phyloP scores from a whole-genome alignment of 768 basidiomycete species.

The Tricholomella constricta region DNA sequence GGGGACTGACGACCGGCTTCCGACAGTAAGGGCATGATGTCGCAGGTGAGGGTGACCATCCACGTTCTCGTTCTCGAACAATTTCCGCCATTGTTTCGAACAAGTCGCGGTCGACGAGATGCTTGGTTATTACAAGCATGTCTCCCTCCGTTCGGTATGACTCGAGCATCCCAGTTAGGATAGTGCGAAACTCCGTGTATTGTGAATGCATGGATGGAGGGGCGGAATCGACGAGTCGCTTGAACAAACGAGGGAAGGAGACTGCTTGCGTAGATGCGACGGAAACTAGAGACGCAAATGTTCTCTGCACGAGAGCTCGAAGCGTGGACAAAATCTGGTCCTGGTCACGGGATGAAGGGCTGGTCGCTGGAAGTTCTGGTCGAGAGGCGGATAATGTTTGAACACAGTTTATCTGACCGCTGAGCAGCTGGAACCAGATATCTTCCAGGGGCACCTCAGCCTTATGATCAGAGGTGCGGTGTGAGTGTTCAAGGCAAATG shows the following conservation, averaged over 20 bases:
- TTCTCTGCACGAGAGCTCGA: constrained; percentile 78
- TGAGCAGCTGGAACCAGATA: constrained; percentile 86
- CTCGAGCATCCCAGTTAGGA: constrained; percentile 94
- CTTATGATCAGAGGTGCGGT: constrained; percentile 36
- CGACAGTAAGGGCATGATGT: constrained; percentile 56
- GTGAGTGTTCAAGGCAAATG: constrained; percentile 73
- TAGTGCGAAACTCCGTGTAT: constrained; percentile 89
- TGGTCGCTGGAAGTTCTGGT: constrained; percentile 15
- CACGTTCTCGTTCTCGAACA: constrained; percentile 55
- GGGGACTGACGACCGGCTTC: constrained; percentile 37
- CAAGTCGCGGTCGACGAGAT: constrained; percentile 79
- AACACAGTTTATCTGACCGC: constrained; percentile 78
- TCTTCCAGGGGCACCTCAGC: constrained; percentile 65
- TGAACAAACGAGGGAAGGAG: constrained; percentile 92
- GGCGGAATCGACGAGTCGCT: constrained; percentile 80
- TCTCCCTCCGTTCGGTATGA: constrained; percentile 93
- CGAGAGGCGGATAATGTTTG: constrained; percentile 62
- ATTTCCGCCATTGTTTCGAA: constrained; percentile 70
- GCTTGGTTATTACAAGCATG: constrained; percentile 81
- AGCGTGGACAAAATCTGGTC: constrained; percentile 49
- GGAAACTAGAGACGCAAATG: constrained; percentile 84
- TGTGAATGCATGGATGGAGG: constrained; percentile 60
- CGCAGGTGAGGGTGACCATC: constrained; percentile 56
- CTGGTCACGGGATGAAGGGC: constrained; percentile 11
- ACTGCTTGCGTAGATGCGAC: constrained; percentile 75